Conservation (phyloP, 352 stramenopile genomes). For the Phytopythium vexans region DNA sequence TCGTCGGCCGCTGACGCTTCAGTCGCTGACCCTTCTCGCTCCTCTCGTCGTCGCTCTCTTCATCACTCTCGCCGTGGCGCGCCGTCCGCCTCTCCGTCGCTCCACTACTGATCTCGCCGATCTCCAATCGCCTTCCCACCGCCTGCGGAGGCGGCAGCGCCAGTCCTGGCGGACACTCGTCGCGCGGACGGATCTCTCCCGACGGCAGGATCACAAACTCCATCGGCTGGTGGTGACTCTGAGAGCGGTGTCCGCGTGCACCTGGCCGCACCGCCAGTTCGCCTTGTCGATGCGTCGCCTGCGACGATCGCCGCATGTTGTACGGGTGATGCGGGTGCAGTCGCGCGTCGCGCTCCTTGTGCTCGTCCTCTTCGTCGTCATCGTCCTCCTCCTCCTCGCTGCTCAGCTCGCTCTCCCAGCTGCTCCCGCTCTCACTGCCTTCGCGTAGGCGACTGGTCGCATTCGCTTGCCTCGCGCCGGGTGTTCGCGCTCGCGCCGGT, state of each 20-base stretch:
- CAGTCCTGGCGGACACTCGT: constrained; percentile 53
- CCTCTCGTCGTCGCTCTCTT: constrained; percentile 3
- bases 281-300: neutral
- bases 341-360: constrained; percentile 23
- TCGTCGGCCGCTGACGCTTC: neutral
- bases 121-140: neutral
- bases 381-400: too few species aligned
- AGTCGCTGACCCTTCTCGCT: neutral
- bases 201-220: constrained; percentile 61
- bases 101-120: neutral
- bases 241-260: too few species aligned
- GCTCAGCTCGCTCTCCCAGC: too few species aligned
- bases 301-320: constrained; percentile 18
- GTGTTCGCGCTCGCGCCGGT: too few species aligned
- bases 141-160: constrained; percentile 19
- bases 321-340: constrained; percentile 39
- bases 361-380: constrained; percentile 10
- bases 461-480: too few species aligned
- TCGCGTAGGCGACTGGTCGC: neutral
- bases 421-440: constrained; percentile 1
- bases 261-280: neutral
- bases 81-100: neutral
- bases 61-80: neutral
- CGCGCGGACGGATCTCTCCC: constrained; percentile 52
- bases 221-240: constrained; percentile 23